A percentile compares a stretch with the other conserved stretches of the same genome.
Evolutionary conservation across 768 basidiomycete species (phyloP).

Genomic region (Tricholoma flavovirens): DNA sequence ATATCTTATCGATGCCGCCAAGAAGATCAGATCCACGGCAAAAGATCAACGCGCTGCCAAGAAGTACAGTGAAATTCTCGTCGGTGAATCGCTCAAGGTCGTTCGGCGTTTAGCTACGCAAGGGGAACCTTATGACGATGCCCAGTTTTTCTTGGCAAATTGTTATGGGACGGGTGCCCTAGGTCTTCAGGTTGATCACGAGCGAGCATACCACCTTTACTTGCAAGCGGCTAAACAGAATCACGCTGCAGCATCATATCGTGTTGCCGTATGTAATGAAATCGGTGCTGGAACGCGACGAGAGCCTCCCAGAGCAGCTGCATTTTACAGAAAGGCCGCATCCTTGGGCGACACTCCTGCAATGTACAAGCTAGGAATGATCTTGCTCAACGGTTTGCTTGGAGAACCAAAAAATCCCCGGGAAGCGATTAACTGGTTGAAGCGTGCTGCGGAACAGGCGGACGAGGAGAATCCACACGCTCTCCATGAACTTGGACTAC

Average conservation of each 20-base stretch:
- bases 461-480: constrained; percentile 99
- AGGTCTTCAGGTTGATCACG: constrained; percentile 95
- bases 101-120: constrained; percentile 90
- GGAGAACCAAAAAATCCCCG: constrained; percentile 81
- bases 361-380: constrained; percentile 99
- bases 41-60: constrained; percentile 80
- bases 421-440: constrained; percentile 92
- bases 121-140: constrained; percentile 88
- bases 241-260: constrained; percentile 90
- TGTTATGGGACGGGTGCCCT: constrained; percentile 94
- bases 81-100: constrained; percentile 87
- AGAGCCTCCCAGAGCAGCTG: constrained; percentile 83
- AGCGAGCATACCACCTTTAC: constrained; percentile 95
- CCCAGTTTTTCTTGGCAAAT: constrained; percentile 97
- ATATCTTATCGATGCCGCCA: constrained; percentile 97
- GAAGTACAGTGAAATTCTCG: constrained; percentile 84
- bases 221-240: constrained; percentile 97
- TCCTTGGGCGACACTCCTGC: constrained; percentile 95
- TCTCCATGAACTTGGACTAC: constrained; percentile 86
- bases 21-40: constrained; percentile 71
- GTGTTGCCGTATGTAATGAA: constrained; percentile 98
- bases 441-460: constrained; percentile 92
- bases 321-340: constrained; percentile 96
- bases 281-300: constrained; percentile 93
- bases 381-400: constrained; percentile 78